These are phyloP conservation scores for Calycina herbarum DNA, from an alignment of 2,329 filamentous ascomycete genomes.

Conservation along the genomic window DNA sequence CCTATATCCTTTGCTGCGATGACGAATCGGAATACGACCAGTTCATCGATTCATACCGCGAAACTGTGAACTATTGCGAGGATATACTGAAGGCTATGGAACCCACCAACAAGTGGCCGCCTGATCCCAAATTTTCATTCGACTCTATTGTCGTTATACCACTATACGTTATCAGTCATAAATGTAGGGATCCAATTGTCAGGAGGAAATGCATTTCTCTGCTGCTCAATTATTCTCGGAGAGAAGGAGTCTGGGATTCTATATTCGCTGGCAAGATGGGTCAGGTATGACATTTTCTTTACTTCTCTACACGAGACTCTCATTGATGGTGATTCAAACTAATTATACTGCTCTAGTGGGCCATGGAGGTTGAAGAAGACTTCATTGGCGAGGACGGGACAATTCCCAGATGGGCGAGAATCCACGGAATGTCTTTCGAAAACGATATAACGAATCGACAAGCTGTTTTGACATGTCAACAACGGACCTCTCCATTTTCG, in stretches of 20 bases:
- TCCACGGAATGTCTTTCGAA: conserved; percentile 14
- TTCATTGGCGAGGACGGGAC: conserved; percentile 17
- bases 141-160: conserved; percentile 63
- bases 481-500: neutral
- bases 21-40: conserved; percentile 26
- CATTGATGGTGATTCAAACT: neutral
- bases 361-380: conserved; percentile 22
- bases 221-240: conserved; percentile 56
- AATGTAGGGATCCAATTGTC: conserved; percentile 56
- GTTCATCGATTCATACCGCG: conserved; percentile 21
- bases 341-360: neutral
- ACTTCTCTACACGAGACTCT: no score
- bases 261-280: conserved; percentile 24
- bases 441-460: neutral
- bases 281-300: conserved; percentile 14
- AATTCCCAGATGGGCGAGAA: conserved; percentile 24
- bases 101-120: conserved; percentile 7
- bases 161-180: conserved; percentile 62
- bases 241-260: conserved; percentile 58
- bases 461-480: conserved; percentile 10
- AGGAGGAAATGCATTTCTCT: conserved; percentile 62
- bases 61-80: conserved; percentile 20
- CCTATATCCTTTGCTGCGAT: conserved; percentile 20
- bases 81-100: conserved; percentile 20
- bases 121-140: conserved; percentile 49